These are phyloP conservation scores for Tylopilus microsporus DNA, from an alignment of 1,284 basidiomycete genomes.

Conservation along the genomic window DNA sequence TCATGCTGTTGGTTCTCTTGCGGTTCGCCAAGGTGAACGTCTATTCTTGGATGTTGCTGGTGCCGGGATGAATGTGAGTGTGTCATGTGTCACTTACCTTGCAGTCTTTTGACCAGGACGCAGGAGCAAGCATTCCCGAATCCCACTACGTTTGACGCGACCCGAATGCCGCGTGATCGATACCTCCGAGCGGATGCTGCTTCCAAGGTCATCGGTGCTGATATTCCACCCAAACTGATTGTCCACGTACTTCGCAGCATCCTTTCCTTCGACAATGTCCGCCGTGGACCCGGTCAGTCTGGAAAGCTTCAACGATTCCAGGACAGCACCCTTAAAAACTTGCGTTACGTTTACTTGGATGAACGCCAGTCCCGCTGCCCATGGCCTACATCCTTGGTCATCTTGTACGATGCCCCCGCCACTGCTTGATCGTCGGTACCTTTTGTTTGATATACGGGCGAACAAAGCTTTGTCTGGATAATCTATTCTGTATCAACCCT, in stretches of 20 bases:
- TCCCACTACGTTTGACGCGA: conserved; percentile 44
- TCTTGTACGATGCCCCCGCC: conserved; percentile 36
- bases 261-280: conserved; percentile 45
- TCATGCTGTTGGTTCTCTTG: conserved; percentile 39
- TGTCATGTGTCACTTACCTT: background rate
- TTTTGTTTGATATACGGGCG: no score
- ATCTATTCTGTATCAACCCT: conserved; percentile 4
- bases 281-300: conserved; percentile 49
- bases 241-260: conserved; percentile 46
- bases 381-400: conserved; percentile 50
- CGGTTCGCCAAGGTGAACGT: conserved; percentile 43
- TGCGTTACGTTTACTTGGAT: conserved; percentile 46
- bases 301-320: conserved; percentile 48
- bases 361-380: conserved; percentile 40
- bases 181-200: conserved; percentile 54
- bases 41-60: conserved; percentile 58
- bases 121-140: conserved; percentile 49
- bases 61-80: conserved; percentile 51
- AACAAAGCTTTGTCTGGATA: conserved; percentile 1
- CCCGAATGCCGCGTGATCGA: conserved; percentile 41
- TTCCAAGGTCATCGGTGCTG: conserved; percentile 53
- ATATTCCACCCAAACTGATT: conserved; percentile 52
- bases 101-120: background rate
- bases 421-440: background rate
- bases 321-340: conserved; percentile 29